Conservation (phyloP, 2,329 filamentous ascomycete species). For the Calycina herbarum region DNA sequence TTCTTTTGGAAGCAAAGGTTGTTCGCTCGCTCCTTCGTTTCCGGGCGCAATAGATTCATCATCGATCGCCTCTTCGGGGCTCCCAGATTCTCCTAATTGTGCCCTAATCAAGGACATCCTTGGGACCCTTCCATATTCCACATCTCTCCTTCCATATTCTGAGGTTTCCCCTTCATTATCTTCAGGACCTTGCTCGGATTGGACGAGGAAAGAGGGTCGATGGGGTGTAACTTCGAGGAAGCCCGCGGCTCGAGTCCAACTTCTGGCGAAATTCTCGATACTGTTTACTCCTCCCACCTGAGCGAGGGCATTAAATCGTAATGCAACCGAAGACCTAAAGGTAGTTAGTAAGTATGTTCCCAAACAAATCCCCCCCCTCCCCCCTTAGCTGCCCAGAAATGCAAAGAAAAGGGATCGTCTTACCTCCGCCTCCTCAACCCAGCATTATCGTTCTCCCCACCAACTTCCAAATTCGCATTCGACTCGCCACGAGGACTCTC, state of each 20-base stretch:
- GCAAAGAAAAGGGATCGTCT: slow-evolving; percentile 6
- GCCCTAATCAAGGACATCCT: slow-evolving; percentile 48
- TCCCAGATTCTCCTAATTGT: slow-evolving; percentile 47
- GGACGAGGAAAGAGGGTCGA: slow-evolving; percentile 71
- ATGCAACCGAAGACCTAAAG: slow-evolving; percentile 57
- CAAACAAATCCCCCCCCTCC: neutral
- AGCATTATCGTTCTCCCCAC: slow-evolving; percentile 20
- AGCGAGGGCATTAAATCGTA: slow-evolving; percentile 56
- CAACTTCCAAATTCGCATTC: slow-evolving; percentile 32
- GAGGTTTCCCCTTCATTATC: slow-evolving; percentile 23
- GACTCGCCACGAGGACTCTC: slow-evolving; percentile 29
- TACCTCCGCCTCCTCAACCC: slow-evolving; percentile 35
- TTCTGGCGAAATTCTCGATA: slow-evolving; percentile 88
- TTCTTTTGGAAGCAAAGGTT: slow-evolving; percentile 44
- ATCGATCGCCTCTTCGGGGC: slow-evolving; percentile 33
- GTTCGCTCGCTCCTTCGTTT: slow-evolving; percentile 18
- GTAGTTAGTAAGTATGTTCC: slow-evolving; percentile 16
- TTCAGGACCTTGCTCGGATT: slow-evolving; percentile 52
- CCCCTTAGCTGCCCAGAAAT: neutral
- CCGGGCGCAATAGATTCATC: slow-evolving; percentile 24
- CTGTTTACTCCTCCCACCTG: slow-evolving; percentile 90
- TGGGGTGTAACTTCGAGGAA: slow-evolving; percentile 87
- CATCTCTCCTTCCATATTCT: slow-evolving; percentile 31
- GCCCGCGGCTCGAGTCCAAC: slow-evolving; percentile 85
- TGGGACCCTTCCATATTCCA: slow-evolving; percentile 29